Percentiles rank a stretch among this genome's conserved stretches.
These are phyloP conservation scores for Candolleomyces eurysporus DNA, from an alignment of 768 basidiomycete species.

Conservation along the genomic window DNA sequence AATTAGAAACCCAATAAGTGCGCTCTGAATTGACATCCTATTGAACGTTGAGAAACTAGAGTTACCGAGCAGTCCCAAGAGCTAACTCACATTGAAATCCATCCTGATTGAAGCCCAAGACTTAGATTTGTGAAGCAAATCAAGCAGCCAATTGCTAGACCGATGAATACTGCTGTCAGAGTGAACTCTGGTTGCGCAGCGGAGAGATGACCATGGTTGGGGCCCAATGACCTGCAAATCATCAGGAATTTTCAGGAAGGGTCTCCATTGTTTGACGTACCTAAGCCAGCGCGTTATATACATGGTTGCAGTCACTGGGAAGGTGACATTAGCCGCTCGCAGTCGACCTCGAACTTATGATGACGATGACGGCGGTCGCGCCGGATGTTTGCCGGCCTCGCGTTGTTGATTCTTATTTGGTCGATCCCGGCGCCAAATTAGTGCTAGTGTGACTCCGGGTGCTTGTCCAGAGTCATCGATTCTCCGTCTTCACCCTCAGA, in stretches of 20 bases:
- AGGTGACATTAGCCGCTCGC: neutral
- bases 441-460: neutral
- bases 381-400: slow-evolving; percentile 3
- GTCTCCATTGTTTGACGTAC: neutral
- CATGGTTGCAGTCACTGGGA: neutral
- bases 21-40: slow-evolving; percentile 96
- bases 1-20: slow-evolving; percentile 86
- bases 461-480: slow-evolving; percentile 6
- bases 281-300: neutral
- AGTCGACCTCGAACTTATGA: neutral
- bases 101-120: slow-evolving; percentile 85
- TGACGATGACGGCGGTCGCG: neutral
- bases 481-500: slow-evolving; percentile 8
- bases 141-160: slow-evolving; percentile 80
- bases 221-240: neutral
- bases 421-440: slow-evolving; percentile 4
- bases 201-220: slow-evolving; percentile 4
- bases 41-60: neutral
- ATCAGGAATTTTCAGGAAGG: slow-evolving; percentile 16
- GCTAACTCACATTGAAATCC: slow-evolving; percentile 74
- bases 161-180: slow-evolving; percentile 64
- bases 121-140: slow-evolving; percentile 93
- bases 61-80: too few relatives aligned
- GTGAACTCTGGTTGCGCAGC: slow-evolving; percentile 41
- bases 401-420: slow-evolving; percentile 22